These are phyloP conservation scores for Berkeleyomyces rouxiae DNA, from an alignment of 2,329 filamentous ascomycete genomes.

Conservation along the genomic window DNA sequence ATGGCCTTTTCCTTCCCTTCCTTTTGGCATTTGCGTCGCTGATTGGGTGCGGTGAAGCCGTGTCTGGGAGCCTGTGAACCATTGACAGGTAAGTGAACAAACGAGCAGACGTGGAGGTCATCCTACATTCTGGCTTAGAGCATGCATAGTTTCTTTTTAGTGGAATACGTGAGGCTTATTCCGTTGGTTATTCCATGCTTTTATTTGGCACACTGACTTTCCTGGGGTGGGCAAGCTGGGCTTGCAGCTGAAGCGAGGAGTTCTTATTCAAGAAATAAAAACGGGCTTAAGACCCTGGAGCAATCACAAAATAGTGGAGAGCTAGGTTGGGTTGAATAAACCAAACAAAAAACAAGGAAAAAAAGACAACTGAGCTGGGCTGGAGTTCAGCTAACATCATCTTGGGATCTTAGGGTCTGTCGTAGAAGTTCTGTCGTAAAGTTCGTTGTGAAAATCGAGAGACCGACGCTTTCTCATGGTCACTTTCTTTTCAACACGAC, in stretches of 20 bases:
- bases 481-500: too few relatives aligned
- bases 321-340: too few relatives aligned
- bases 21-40: neutral
- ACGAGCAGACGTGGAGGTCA: neutral
- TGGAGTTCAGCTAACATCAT: too few relatives aligned
- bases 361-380: too few relatives aligned
- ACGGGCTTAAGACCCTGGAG: neutral
- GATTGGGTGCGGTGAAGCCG: conserved; percentile 2
- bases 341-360: too few relatives aligned
- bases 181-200: neutral
- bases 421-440: too few relatives aligned
- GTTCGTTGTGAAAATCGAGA: too few relatives aligned
- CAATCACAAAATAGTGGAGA: neutral
- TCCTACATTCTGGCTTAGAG: neutral
- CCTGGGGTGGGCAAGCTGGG: neutral
- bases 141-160: neutral
- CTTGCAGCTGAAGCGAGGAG: neutral
- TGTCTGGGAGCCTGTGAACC: neutral
- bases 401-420: too few relatives aligned
- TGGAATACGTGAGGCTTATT: neutral
- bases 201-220: neutral
- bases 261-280: neutral
- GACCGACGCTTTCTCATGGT: too few relatives aligned
- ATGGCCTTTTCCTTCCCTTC: conserved; percentile 2
- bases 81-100: conserved; percentile 4